Conservation (phyloP, 1,284 basidiomycete genomes). For the Sanguinoderma infundibulare region DNA sequence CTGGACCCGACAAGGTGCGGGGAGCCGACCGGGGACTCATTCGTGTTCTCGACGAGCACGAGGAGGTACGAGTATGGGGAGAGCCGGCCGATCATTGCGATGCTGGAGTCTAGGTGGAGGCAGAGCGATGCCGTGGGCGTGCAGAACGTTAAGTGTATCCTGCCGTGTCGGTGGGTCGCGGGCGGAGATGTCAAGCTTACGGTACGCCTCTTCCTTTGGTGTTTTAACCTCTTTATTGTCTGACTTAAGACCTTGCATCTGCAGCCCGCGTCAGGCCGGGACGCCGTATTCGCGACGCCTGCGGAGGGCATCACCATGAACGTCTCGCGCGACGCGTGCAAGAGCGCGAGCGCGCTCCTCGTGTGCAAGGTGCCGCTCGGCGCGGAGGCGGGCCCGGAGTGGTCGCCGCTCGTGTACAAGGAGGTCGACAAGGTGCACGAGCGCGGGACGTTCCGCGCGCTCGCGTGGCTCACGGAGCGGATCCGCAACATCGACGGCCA, state of each 20-base stretch:
- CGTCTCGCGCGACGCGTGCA: slow-evolving; percentile 65
- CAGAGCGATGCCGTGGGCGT: slow-evolving; percentile 59
- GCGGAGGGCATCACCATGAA: slow-evolving; percentile 55
- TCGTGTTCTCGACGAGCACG: slow-evolving; percentile 83
- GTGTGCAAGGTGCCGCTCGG: slow-evolving; percentile 75
- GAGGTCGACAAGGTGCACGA: slow-evolving; percentile 89
- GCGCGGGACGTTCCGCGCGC: slow-evolving; percentile 75
- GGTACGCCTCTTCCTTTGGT: slow-evolving; percentile 46
- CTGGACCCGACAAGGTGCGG: slow-evolving; percentile 86
- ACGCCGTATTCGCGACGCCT: slow-evolving; percentile 74
- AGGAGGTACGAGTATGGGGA: slow-evolving; percentile 83
- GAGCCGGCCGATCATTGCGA: slow-evolving; percentile 75
- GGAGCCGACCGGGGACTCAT: slow-evolving; percentile 71
- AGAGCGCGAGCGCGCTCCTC: slow-evolving; percentile 78
- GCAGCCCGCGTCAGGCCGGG: slow-evolving; percentile 56
- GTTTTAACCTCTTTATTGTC: not conserved
- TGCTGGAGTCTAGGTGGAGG: slow-evolving; percentile 76
- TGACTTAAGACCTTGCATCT: slow-evolving; percentile 6
- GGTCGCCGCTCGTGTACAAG: slow-evolving; percentile 75
- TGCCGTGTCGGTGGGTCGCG: slow-evolving; percentile 70
- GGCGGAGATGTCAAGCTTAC: slow-evolving; percentile 50
- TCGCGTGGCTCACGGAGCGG: slow-evolving; percentile 89
- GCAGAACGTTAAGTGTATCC: slow-evolving; percentile 55
- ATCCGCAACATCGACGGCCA: slow-evolving; percentile 74
- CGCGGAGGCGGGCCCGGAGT: slow-evolving; percentile 73